Conservation (phyloP, 2,329 filamentous ascomycete genomes). For the Fusarium xyrophilum region DNA sequence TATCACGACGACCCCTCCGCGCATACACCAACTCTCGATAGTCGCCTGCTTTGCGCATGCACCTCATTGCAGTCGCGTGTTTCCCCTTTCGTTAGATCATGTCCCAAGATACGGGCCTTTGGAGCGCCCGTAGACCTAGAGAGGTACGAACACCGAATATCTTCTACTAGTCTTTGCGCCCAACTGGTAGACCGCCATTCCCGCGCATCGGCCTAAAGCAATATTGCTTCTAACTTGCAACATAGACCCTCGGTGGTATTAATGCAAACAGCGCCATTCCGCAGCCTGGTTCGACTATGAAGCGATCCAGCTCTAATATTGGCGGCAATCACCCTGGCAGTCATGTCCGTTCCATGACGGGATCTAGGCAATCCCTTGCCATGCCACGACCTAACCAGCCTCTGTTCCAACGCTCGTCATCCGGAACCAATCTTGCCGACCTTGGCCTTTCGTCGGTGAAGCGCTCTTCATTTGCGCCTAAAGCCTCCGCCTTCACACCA, state of each 20-base stretch:
- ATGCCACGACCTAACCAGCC: conserved; percentile 84
- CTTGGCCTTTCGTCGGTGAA: conserved; percentile 83
- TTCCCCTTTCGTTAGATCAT: conserved; percentile 54
- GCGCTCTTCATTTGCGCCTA: conserved; percentile 80
- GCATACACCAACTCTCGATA: not conserved
- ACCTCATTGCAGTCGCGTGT: conserved; percentile 27
- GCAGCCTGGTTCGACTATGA: conserved; percentile 90
- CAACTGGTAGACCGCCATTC: not conserved
- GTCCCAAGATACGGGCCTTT: conserved; percentile 87
- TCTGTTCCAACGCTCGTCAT: conserved; percentile 84
- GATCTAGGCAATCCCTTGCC: conserved; percentile 84
- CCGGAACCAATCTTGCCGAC: conserved; percentile 80
- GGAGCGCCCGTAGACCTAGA: conserved; percentile 89
- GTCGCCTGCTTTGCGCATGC: conserved; percentile 16
- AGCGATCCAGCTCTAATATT: conserved; percentile 83
- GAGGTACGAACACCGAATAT: conserved; percentile 64
- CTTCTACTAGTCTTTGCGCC: conserved; percentile 30
- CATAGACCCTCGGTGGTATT: conserved; percentile 83
- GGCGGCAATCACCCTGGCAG: conserved; percentile 69
- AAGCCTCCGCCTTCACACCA: conserved; percentile 66
- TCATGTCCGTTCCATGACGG: conserved; percentile 83
- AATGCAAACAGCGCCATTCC: conserved; percentile 86
- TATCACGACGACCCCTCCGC: conserved; percentile 2
- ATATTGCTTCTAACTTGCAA: conserved; percentile 28
- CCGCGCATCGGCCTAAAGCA: not conserved